Evolutionary conservation across 1,284 basidiomycete genomes (phyloP), one percentile per base, ranked within the genome.

Genomic region (Cerioporus squamosus): DNA sequence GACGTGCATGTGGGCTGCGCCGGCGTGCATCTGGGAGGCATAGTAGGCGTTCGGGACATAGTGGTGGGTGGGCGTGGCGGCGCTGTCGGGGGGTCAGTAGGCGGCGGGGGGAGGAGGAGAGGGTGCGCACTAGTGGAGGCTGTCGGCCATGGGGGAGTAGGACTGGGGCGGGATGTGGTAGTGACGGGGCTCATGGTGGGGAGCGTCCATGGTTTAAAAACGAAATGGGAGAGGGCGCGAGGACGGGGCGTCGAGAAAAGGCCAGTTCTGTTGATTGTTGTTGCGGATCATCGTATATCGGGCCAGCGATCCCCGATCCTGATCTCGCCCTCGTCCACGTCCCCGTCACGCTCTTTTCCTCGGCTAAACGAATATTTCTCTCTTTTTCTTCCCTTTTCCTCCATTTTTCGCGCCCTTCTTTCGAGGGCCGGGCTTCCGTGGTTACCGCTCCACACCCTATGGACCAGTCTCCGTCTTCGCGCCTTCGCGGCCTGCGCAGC

Each of bases 101-200:
- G 33, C n/a, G 12, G 40, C 44, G 39, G 22, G 44, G 57, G 40
- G 53, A 51, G 52, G 50, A 60, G 43, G 59, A 56, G 61, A 60
- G 48, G 54, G 51, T 60, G 81, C 85, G 57, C 64, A 88, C 86
- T 86, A 88, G 62, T 83, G 75, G 67, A 86, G 77, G 68, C 70
- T 79, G 75, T 87, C 84, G 55, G 83, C 73, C 82, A 87, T 86
- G 63, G 74, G 71, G 65, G 69, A 71, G 71, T 72, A 74, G 70
- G 75, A 78, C 46, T 65, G 67, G 57, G 63, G 57, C 61, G 62
- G 64, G 44, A 10, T 7, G 8, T 65, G 59, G 61, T 66, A 62
- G 60, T 63, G 67, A 59, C 64, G 67, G 60, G 56, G 48, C 51
- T 52, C 53, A 56, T 62, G 48, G 45, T 65, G 63, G 39, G 59